phyloP scores from a whole-genome alignment of 208 protist genomes.

The Acanthamoeba castellanii region DNA sequence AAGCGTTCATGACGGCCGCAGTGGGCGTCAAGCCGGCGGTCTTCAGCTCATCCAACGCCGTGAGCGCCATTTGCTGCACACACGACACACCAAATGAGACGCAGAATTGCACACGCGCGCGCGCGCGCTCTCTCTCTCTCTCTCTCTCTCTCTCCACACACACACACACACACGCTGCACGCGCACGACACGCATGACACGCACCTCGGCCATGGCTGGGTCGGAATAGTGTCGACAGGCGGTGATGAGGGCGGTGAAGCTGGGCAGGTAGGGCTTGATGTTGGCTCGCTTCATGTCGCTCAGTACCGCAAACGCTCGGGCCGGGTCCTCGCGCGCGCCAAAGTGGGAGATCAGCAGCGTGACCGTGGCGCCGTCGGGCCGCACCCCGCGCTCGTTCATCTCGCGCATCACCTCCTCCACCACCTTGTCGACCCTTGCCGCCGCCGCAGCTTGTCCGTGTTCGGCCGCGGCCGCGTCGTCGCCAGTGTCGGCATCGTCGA shows the following conservation, averaged over 20 bases:
- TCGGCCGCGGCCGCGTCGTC: not conserved
- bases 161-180: too few species aligned
- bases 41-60: not conserved
- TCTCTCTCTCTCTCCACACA: not conserved
- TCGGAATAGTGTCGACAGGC: not conserved
- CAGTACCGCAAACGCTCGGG: not conserved
- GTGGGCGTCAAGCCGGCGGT: not conserved
- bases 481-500: not conserved
- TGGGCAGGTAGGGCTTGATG: conserved; percentile 11
- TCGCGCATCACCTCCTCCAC: not conserved
- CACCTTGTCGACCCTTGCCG: not conserved
- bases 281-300: not conserved
- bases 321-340: not conserved
- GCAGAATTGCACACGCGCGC: too few species aligned
- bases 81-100: not conserved
- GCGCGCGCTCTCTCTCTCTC: too few species aligned
- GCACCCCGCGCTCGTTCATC: not conserved
- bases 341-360: not conserved
- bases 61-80: not conserved
- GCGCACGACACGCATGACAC: not conserved
- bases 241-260: conserved; percentile 13
- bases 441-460: not conserved
- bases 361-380: not conserved
- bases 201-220: not conserved
- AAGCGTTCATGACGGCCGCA: not conserved